These are phyloP conservation scores for Serendipita sp. DNA, from an alignment of 768 basidiomycete genomes.

Conservation along the genomic window DNA sequence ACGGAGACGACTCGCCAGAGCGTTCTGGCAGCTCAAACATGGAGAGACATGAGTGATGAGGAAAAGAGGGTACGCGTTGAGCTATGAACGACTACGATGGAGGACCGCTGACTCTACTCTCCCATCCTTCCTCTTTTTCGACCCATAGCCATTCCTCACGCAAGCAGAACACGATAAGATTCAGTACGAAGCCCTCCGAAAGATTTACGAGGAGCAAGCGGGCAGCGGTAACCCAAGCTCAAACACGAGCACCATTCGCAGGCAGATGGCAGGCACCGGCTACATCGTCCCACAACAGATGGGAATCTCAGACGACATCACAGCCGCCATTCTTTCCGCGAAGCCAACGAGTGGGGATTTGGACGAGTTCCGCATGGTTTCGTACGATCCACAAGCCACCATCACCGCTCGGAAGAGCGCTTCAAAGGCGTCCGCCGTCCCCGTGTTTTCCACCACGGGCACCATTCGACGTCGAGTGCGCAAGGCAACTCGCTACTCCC, in stretches of 20 bases:
- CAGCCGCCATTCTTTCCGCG: not conserved
- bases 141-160: constrained; percentile 66
- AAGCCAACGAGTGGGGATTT: not conserved
- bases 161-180: constrained; percentile 93
- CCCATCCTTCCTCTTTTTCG: constrained; percentile 3
- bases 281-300: constrained; percentile 4
- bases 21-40: constrained; percentile 81
- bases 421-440: not conserved
- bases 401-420: not conserved
- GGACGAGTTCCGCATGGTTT: not conserved
- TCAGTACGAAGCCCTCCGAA: constrained; percentile 74
- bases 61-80: constrained; percentile 62
- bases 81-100: constrained; percentile 11
- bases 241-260: not conserved
- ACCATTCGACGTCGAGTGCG: not conserved
- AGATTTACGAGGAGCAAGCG: constrained; percentile 59
- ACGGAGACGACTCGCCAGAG: constrained; percentile 91
- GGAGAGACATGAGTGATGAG: constrained; percentile 85
- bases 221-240: not conserved
- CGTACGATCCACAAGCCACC: not conserved
- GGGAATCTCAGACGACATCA: not conserved
- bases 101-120: not conserved
- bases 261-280: constrained; percentile 1
- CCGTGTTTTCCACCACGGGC: not conserved
- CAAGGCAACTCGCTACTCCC: not conserved